Evolutionary conservation across 2,329 filamentous ascomycete species (phyloP).

Genomic region (Trichoderma sp.): DNA sequence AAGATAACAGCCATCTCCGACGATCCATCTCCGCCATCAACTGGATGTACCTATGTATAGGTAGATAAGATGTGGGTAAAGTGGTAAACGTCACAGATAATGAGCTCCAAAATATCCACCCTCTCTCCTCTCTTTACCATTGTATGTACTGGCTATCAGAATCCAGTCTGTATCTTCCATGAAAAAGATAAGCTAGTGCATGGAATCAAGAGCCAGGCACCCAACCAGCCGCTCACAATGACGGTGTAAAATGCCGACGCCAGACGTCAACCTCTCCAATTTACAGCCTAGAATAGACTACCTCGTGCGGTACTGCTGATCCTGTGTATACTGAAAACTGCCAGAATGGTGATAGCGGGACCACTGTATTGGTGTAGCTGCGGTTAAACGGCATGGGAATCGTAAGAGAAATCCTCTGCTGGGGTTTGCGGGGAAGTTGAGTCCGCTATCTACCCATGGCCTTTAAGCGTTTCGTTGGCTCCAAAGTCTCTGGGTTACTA

Average conservation of each 20-base stretch:
- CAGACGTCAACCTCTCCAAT: not conserved
- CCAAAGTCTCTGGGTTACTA: not conserved
- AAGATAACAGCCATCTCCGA: not conserved
- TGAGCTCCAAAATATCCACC: not conserved
- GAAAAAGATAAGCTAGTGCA: not conserved
- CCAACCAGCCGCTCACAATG: not conserved
- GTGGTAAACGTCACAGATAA: too few species aligned
- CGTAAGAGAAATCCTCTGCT: not conserved
- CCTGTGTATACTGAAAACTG: not conserved
- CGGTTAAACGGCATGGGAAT: not conserved
- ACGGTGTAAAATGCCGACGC: not conserved
- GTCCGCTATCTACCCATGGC: not conserved
- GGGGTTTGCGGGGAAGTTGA: not conserved
- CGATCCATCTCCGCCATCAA: not conserved
- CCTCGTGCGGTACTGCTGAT: not conserved
- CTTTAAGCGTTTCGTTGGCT: not conserved
- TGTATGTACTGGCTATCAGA: not conserved
- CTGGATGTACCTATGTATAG: too few species aligned
- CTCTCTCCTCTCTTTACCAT: not conserved
- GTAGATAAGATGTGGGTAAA: not conserved
- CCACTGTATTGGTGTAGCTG: not conserved
- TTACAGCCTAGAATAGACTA: not conserved
- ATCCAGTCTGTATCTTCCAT: not conserved
- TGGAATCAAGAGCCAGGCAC: not conserved
- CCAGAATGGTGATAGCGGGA: not conserved